Evolutionary conservation across 257 asterid genomes (phyloP).

Genomic region (Gentiana macrophylla): DNA sequence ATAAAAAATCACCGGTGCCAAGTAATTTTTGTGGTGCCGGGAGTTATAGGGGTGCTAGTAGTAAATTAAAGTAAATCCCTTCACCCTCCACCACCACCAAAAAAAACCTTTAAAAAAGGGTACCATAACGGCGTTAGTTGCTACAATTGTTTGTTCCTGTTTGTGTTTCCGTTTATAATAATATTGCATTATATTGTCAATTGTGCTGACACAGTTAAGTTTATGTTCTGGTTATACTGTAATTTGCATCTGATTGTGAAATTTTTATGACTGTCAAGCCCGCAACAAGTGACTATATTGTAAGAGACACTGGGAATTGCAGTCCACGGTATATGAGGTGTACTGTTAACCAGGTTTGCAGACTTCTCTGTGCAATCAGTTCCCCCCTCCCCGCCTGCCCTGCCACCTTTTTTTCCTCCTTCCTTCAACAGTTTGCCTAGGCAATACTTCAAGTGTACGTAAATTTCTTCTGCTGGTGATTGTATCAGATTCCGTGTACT

Average conservation of each 20-base stretch:
- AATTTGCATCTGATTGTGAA: slow-evolving; percentile 6
- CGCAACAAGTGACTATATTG: slow-evolving; percentile 90
- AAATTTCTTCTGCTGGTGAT: slow-evolving; percentile 17
- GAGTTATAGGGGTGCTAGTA: too few species aligned
- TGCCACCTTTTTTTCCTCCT: slow-evolving; percentile 1
- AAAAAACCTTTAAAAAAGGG: too few species aligned
- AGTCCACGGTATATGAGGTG: slow-evolving; percentile 98
- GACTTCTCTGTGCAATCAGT: neutral
- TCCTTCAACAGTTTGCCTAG: slow-evolving; percentile 4
- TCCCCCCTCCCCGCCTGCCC: slow-evolving; percentile 1
- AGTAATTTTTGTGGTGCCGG: too few species aligned
- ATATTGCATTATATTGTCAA: neutral
- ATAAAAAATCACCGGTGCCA: too few species aligned
- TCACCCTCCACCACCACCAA: too few species aligned
- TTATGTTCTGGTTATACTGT: neutral
- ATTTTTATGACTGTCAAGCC: slow-evolving; percentile 46
- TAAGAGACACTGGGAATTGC: slow-evolving; percentile 93
- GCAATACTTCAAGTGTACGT: slow-evolving; percentile 15
- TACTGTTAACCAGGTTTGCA: slow-evolving; percentile 78
- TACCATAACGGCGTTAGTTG: neutral
- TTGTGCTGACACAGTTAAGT: neutral
- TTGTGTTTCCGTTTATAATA: neutral
- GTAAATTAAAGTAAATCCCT: too few species aligned
- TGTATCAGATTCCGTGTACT: slow-evolving; percentile 80
- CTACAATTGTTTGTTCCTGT: neutral